phyloP scores from a whole-genome alignment of 352 stramenopile species.

The Pythium dissimile region DNA sequence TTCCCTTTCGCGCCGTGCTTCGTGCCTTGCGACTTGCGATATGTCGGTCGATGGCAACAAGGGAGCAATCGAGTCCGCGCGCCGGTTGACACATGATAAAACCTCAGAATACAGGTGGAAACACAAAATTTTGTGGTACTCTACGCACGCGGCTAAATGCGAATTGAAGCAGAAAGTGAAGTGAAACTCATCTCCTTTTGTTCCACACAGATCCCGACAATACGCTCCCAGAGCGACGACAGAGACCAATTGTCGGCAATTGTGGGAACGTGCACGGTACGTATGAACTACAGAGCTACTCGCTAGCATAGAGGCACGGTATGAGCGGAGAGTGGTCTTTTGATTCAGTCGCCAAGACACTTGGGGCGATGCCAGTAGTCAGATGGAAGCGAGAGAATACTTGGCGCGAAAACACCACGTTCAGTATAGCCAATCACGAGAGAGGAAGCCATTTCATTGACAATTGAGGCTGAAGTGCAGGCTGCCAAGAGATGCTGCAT shows the following conservation, averaged over 20 bases:
- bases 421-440: not conserved
- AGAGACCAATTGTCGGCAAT: too few species aligned
- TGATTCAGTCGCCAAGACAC: too few species aligned
- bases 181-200: not conserved
- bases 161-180: conserved; percentile 4
- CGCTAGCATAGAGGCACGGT: too few species aligned
- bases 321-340: too few species aligned
- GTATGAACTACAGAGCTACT: too few species aligned
- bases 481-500: not conserved
- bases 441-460: not conserved
- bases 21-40: not conserved
- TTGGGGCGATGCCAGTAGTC: too few species aligned
- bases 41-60: not conserved
- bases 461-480: not conserved
- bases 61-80: not conserved
- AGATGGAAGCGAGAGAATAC: too few species aligned
- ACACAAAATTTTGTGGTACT: not conserved
- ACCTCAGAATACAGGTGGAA: conserved; percentile 1
- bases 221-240: too few species aligned
- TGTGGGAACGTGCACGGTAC: too few species aligned
- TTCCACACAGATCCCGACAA: not conserved
- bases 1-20: not conserved
- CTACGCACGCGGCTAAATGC: not conserved
- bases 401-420: too few species aligned
- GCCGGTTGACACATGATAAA: not conserved